Base-by-base conservation (phyloP, 768 basidiomycete species). In the Coprinopsis sp. region DNA sequence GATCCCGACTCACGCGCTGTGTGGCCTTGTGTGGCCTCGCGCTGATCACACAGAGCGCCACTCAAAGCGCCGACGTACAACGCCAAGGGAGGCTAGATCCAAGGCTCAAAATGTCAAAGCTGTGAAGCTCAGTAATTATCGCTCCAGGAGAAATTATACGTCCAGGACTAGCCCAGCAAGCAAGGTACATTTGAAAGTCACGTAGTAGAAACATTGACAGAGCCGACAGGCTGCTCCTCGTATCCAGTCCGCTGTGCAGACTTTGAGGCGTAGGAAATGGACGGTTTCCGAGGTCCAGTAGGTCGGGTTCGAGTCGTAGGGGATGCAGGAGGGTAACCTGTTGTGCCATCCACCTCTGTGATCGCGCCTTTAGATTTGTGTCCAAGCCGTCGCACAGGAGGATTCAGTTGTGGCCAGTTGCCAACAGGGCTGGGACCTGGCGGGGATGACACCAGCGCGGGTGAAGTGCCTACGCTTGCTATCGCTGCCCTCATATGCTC, bases 391-490 rank as follows among this genome's bases (percentile, higher is more conserved):
- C 41, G 22, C 16, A 24, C 18, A n/a, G 29, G 30, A 11, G 48
- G 41, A 51, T 80, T 70, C 10, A 57, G 54, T 18, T 74, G 72
- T 29, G 79, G 81, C 80, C 81, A 81, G 27, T 76, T 62, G 14
- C 77, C 76, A 1, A 82, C 60, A 3, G 74, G 76, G 22, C 72
- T 64, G 24, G 76, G 71, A 12, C 67, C 64, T 3, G 67, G 53
- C 12, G 67, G 60, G 6, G 44, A 45, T 18, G 42, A 31, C 28
- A 47, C 27, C 23, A 58, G 64, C 1, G 47, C 49, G 18, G 61
- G 53, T 49, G 33, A 4, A 27, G 47, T 50, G 42, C 30, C 31
- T 42, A 25, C n/a, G 14, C 16, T 41, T n/a, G 33, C n/a, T 18
- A 55, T 16, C 4, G 45, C 49, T 12, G 29, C 41, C 21, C 46